Evolutionary conservation across 2,329 filamentous ascomycete genomes (phyloP), one percentile per base, ranked within the genome.

Genomic region (Ophiosphaerella narmari): DNA sequence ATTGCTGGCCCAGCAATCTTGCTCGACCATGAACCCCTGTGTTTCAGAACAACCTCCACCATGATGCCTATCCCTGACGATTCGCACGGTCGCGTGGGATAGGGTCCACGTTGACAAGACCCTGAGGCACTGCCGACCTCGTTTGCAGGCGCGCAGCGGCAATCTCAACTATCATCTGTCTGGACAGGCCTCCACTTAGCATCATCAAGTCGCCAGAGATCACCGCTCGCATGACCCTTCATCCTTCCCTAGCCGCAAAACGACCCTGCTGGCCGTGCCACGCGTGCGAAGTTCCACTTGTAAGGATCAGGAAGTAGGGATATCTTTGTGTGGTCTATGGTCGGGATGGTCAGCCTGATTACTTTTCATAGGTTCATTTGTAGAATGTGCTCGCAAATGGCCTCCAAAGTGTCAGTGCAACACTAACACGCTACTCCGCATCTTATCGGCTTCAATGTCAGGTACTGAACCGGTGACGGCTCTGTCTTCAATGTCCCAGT

Each of bases 81-180:
- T 35, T 42, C 50, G 59, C 53, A 46, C 59, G 49, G 46, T 51
- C 49, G 42, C 46, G 18, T 47, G 48, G 50, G 50, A 67, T 63
- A 63, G 55, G 62, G 44, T 61, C 65, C 60, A 65, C 59, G 58
- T 65, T 42, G 42, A 49, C 60, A 50, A 59, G 46, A 49, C 49
- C 48, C 41, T 51, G 8, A 11, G 50, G 54, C 46, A 44, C 40
- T 39, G 31, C 46, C 47, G 39, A 54, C 46, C 43, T 50, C 45
- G 43, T 39, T 59, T 51, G 43, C 46, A 43, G 55, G 46, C 53
- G 46, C 33, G 44, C 47, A 43, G 45, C 49, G 46, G 49, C 52
- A 54, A 58, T 43, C 45, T 45, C 39, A 34, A 49, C 43, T 42
- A 41, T 50, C 53, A 46, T 47, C 16, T 47, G 48, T 54, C 41